phyloP scores from a whole-genome alignment of 495 filamentous ascomycete species.

The Trichoderma reesei region DNA sequence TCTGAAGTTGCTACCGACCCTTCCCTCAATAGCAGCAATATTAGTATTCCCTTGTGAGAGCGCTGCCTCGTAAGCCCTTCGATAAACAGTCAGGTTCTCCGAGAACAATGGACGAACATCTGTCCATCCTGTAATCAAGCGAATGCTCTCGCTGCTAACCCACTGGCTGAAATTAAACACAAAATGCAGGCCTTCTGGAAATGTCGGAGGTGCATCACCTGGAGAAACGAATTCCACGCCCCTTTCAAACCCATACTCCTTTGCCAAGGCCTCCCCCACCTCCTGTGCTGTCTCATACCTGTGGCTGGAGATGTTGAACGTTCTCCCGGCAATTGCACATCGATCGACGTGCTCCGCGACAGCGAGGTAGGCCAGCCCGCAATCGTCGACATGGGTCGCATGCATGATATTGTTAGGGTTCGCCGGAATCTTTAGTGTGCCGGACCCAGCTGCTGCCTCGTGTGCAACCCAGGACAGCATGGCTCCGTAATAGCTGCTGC shows the following conservation, averaged over 20 bases:
- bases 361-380: slow-evolving; percentile 32
- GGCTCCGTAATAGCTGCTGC: slow-evolving; percentile 28
- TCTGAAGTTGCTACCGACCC: too few species aligned
- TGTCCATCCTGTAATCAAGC: slow-evolving; percentile 29
- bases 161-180: slow-evolving; percentile 30
- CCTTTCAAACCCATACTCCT: slow-evolving; percentile 26
- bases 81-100: slow-evolving; percentile 27
- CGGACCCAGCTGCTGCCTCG: slow-evolving; percentile 10
- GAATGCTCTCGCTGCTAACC: slow-evolving; percentile 32
- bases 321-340: slow-evolving; percentile 20
- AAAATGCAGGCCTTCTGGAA: slow-evolving; percentile 10
- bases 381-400: slow-evolving; percentile 37
- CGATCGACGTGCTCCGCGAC: slow-evolving; percentile 23
- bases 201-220: background rate
- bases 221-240: slow-evolving; percentile 15
- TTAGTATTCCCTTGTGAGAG: slow-evolving; percentile 15
- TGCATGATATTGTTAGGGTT: slow-evolving; percentile 23
- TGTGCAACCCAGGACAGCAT: slow-evolving; percentile 18
- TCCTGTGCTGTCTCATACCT: slow-evolving; percentile 30
- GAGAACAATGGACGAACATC: slow-evolving; percentile 28
- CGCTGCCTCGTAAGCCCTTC: slow-evolving; percentile 32
- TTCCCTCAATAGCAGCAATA: too few species aligned
- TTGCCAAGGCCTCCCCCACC: slow-evolving; percentile 23
- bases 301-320: slow-evolving; percentile 31
- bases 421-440: slow-evolving; percentile 15